phyloP scores from a whole-genome alignment of 2,329 filamentous ascomycete genomes.

The Hyphodiscus sp. region DNA sequence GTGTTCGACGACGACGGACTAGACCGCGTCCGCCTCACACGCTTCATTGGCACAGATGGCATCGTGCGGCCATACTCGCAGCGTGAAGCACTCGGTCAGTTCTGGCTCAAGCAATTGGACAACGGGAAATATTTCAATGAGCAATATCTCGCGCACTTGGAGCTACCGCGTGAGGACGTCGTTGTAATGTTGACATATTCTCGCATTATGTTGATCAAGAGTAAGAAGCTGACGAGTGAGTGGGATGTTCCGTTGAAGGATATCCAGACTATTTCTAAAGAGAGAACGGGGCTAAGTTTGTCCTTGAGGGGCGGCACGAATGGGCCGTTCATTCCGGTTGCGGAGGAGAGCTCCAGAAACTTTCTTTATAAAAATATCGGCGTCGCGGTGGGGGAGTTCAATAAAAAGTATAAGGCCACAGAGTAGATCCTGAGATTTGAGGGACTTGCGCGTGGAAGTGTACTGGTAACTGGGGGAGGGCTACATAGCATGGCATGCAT shows the following conservation, averaged over 20 bases:
- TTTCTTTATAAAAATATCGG: slow-evolving; percentile 62
- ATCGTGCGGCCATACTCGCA: slow-evolving; percentile 92
- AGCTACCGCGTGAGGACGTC: slow-evolving; percentile 82
- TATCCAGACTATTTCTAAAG: slow-evolving; percentile 94
- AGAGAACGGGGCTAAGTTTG: slow-evolving; percentile 87
- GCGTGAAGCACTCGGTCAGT: slow-evolving; percentile 91
- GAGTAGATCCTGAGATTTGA: slow-evolving; percentile 13
- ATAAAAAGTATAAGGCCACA: slow-evolving; percentile 44
- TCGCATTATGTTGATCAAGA: slow-evolving; percentile 84
- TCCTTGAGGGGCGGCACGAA: slow-evolving; percentile 84
- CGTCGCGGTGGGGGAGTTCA: slow-evolving; percentile 61
- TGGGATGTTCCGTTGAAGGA: slow-evolving; percentile 97
- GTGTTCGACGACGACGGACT: slow-evolving; percentile 94
- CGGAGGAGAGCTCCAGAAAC: slow-evolving; percentile 68
- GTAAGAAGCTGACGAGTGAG: slow-evolving; percentile 77
- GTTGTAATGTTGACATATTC: slow-evolving; percentile 83
- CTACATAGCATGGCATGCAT: not conserved
- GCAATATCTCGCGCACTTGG: slow-evolving; percentile 91
- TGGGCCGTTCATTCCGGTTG: slow-evolving; percentile 89
- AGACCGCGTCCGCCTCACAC: slow-evolving; percentile 86
- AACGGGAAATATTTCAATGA: slow-evolving; percentile 98
- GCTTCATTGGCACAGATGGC: slow-evolving; percentile 87
- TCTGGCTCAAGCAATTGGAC: slow-evolving; percentile 97
- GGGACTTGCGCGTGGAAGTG: too few relatives aligned
- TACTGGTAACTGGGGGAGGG: not conserved